Evolutionary conservation across 2,329 filamentous ascomycete species (phyloP), one percentile per base, ranked within the genome.

Genomic region (Beauveria scarabaeidicola): DNA sequence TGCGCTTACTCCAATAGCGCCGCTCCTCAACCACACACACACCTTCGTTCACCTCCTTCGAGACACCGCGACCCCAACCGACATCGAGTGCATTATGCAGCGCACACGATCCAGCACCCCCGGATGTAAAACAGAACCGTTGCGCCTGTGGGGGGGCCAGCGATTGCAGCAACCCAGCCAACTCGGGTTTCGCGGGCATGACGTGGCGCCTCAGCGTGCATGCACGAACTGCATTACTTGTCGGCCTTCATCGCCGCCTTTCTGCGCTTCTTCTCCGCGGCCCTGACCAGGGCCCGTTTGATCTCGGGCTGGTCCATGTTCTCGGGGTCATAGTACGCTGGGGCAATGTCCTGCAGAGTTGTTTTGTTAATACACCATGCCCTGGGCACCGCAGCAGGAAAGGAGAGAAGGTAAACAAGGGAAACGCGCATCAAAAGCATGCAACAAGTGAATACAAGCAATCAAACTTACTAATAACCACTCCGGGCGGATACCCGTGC

Each of bases 401-500:
- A 17, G 32, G n/a, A 50, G 38, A 40, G 50, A 21, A 9, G 19
- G n/a, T 6, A n/a, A 6, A n/a, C 2, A 10, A 17, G 5, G 5
- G n/a, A 10, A 44, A 48, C 3, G 15, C 3, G 52, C 5, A 21
- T 19, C 8, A 58, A 11, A n/a, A 43, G n/a, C 7, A 25, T 19
- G 27, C 6, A 43, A 5, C 17, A 4, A n/a, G 15, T 5, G 5
- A 50, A 48, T 13, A 21, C 9, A 21, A 43, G 29, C 56, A 57
- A 3, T 13, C 19, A 11, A 59, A 68, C 87, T 75, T 80, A 92
- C 90, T 74, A 97, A 72, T 63, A 99, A 78, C 94, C 94, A 99
- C 74, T 99, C 94, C 0, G 93, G 90, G 71, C 90, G 89, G 59
- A 99, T 88, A 32, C 89, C 86, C 13, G 92, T 97, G 52, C 97